Conservation (phyloP, 2,329 filamentous ascomycete species). For the Fusarium sp. region DNA sequence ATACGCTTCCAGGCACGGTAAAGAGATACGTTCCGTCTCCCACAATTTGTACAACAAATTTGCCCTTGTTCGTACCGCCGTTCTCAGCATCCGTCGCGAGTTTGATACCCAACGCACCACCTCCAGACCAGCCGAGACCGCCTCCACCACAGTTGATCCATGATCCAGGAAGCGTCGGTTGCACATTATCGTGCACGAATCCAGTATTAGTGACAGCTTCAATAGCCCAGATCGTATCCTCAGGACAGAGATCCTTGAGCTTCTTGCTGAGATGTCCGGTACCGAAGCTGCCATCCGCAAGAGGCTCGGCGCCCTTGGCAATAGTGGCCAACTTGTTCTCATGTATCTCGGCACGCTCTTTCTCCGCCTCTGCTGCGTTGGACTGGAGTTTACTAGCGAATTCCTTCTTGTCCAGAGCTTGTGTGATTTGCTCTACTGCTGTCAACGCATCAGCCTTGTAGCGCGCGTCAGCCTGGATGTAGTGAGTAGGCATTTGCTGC, state of each 20-base stretch:
- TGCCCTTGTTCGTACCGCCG: constrained; percentile 58
- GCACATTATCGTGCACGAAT: constrained; percentile 77
- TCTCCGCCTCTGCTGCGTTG: constrained; percentile 43
- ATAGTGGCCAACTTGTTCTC: constrained; percentile 70
- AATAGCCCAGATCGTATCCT: constrained; percentile 77
- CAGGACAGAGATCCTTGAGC: constrained; percentile 52
- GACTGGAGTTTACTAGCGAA: constrained; percentile 56
- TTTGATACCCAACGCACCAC: constrained; percentile 80
- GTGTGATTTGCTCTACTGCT: constrained; percentile 76
- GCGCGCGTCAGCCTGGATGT: constrained; percentile 73
- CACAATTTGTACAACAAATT: constrained; percentile 67
- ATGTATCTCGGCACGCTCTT: constrained; percentile 69
- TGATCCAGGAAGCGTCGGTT: constrained; percentile 73
- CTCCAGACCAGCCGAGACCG: constrained; percentile 84
- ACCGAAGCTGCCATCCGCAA: constrained; percentile 64
- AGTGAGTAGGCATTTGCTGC: constrained; percentile 80
- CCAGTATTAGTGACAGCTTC: constrained; percentile 81
- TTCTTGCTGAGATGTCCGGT: constrained; percentile 56
- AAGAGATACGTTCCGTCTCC: constrained; percentile 70
- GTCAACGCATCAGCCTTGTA: constrained; percentile 75
- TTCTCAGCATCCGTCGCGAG: constrained; percentile 66
- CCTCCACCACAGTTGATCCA: constrained; percentile 88
- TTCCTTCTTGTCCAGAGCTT: constrained; percentile 65
- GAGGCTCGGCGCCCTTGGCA: constrained; percentile 66
- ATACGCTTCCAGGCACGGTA: constrained; percentile 65